These are phyloP conservation scores for Pichia kluyveri DNA, from an alignment of 805 yeast genomes.

Conservation along the genomic window DNA sequence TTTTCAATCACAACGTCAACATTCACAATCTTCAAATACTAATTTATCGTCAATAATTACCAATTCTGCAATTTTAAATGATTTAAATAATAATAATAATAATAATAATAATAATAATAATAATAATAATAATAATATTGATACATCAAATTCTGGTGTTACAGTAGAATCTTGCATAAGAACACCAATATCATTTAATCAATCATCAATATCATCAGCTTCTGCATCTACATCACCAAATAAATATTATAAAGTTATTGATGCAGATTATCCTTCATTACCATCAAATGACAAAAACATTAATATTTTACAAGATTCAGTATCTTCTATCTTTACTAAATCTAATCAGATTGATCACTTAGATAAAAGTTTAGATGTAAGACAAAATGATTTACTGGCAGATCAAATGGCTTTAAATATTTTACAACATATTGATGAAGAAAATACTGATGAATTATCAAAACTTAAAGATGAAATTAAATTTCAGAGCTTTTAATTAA, in stretches of 20 bases:
- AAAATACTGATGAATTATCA: conserved; percentile 23
- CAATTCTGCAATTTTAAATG: neutral
- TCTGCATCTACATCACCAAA: neutral
- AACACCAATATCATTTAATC: neutral
- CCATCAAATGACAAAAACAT: neutral
- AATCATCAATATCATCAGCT: neutral
- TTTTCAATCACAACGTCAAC: neutral
- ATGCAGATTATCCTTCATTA: neutral
- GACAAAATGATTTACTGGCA: conserved; percentile 23
- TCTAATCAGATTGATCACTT: conserved; percentile 27
- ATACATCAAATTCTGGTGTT: neutral
- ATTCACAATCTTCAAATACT: neutral
- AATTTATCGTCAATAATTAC: neutral
- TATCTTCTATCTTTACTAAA: conserved; percentile 20
- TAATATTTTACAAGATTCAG: conserved; percentile 7
- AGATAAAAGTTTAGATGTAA: conserved; percentile 17
- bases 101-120: no score
- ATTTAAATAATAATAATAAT: neutral
- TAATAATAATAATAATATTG: neutral
- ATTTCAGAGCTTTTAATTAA: neutral
- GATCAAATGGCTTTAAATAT: conserved; percentile 28
- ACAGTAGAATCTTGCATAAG: neutral
- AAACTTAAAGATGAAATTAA: conserved; percentile 22
- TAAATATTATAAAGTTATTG: neutral
- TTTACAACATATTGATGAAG: conserved; percentile 23